Evolutionary conservation across 2,329 filamentous ascomycete species (phyloP).

Genomic region (Ceratocystis eucalypticola): DNA sequence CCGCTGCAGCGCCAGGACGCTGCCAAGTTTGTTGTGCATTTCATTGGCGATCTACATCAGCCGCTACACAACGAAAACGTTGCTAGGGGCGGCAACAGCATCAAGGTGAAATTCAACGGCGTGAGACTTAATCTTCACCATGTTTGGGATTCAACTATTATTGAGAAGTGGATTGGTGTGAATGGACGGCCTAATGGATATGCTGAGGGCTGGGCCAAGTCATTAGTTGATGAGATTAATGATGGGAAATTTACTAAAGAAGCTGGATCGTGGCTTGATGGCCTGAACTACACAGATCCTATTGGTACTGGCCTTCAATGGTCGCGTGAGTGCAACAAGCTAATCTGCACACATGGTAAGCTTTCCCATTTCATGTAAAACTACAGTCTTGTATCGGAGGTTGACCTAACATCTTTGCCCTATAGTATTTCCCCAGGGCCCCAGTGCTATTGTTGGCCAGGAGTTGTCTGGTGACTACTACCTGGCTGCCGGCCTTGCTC

Average conservation of each 20-base stretch:
- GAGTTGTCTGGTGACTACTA: slow-evolving; percentile 53
- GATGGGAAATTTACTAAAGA: slow-evolving; percentile 40
- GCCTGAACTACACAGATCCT: slow-evolving; percentile 41
- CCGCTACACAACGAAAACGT: slow-evolving; percentile 54
- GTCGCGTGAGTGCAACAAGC: slow-evolving; percentile 49
- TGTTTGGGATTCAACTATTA: slow-evolving; percentile 60
- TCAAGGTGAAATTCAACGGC: slow-evolving; percentile 48
- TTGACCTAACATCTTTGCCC: background rate
- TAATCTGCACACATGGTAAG: slow-evolving; percentile 49
- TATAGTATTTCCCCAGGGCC: slow-evolving; percentile 48
- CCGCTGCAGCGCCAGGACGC: slow-evolving; percentile 41
- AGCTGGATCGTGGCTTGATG: slow-evolving; percentile 42
- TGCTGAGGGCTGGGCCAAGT: slow-evolving; percentile 43
- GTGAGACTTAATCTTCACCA: slow-evolving; percentile 51
- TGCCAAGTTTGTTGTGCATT: slow-evolving; percentile 54
- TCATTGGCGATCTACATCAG: slow-evolving; percentile 57
- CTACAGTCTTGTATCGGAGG: background rate
- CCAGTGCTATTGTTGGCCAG: slow-evolving; percentile 41
- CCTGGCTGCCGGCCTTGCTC: slow-evolving; percentile 45
- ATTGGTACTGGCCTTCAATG: slow-evolving; percentile 45
- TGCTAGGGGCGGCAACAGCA: slow-evolving; percentile 52
- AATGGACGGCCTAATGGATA: slow-evolving; percentile 36
- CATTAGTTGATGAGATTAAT: slow-evolving; percentile 41
- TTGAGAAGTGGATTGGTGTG: slow-evolving; percentile 50
- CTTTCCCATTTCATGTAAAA: slow-evolving; percentile 9